Base-by-base conservation (phyloP, 2,329 filamentous ascomycete genomes). In the Colletotrichum nymphaeae region DNA sequence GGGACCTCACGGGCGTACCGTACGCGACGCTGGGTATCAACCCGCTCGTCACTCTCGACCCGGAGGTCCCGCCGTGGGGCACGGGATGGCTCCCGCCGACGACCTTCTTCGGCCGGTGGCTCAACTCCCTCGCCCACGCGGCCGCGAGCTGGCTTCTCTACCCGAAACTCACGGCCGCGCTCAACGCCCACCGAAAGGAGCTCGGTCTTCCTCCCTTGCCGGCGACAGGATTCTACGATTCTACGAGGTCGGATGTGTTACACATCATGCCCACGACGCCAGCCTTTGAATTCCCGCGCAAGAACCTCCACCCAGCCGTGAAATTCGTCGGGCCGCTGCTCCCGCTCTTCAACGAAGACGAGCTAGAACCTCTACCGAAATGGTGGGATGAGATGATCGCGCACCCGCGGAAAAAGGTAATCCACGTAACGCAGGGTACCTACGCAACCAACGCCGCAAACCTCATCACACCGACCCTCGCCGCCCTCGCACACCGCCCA, bases 311-410 rank as follows among this genome's bases (percentile, higher is more conserved):
- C 24, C 73, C 72, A 4, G 64, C 60, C 2, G 66, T 78, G 1
- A 67, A 56, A 6, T 77, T 77, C 60, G 73, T 78, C 3, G 69
- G 69, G 2, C 58, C 59, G 2, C n/a, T 72, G 0, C 37, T 69
- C 2, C 65, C 65, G 1, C 19, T 53, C 0, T 71, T 56, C 42
- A 42, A 14, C 22, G 56, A 55, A 0, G 60, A 70, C 42, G 2
- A 73, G 55, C 3, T 72, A 63, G n/a, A 37, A 62, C 30, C 46
- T 3, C 63, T 26, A 1, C 57, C 66, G 1, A n/a, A 16, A 57
- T 78, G 76, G 76, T 78, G 77, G 77, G 65, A 70, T 19, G 75
- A 77, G 59, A 65, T 78, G 64, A 63, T 76, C n/a, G 66, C 73
- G 16, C 74, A 76, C 26, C 72, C 75, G 2, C 66, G 73, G 5